Evolutionary conservation across 2,329 filamentous ascomycete species (phyloP), one percentile per base, ranked within the genome.

Genomic region (Trichoderma harzianum): DNA sequence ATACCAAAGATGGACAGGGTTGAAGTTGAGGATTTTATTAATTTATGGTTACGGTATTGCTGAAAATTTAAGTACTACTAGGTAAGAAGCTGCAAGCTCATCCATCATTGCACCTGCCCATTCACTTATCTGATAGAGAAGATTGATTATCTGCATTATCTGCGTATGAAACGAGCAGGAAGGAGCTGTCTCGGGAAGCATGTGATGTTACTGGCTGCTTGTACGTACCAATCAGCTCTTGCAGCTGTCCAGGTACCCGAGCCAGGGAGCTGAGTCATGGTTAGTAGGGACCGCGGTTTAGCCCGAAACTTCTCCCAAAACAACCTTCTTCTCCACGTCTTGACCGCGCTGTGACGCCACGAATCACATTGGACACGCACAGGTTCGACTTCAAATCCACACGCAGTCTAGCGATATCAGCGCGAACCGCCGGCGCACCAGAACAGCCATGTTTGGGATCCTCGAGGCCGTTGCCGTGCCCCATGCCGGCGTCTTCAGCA

Each of bases 391-490:
- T 60, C 34, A 74, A 76, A 76, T 77, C 71, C 71, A 72, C 73
- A 74, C 74, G 61, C 65, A 71, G 68, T 28, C 72, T 62, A 68
- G 26, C 70, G 39, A 61, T 66, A 55, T 24, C 66, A 58, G 73
- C 67, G 70, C 72, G 60, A 65, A 58, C 57, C 58, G 39, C 21
- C 36, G 47, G 65, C 63, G 55, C 61, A 47, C 28, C 43, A 28
- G 51, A 16, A 24, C 28, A 63, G 60, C 53, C 69, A 73, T 84
- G 83, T 84, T 84, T 71, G 83, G 82, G 75, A 82, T 84, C 64
- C 78, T 84, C 67, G 81, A 82, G 73, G 79, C 83, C 55, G 79
- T 82, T 67, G 76, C 80, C 16, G 78, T 81, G 73, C 81, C 81
- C 67, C 76, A 80, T 73, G 76, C 77, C 39, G 80, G 77, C 71